A percentile compares a stretch with the other conserved stretches of the same genome.
Conservation (phyloP, 441 rosid genomes). For the Brassica hybrid region DNA sequence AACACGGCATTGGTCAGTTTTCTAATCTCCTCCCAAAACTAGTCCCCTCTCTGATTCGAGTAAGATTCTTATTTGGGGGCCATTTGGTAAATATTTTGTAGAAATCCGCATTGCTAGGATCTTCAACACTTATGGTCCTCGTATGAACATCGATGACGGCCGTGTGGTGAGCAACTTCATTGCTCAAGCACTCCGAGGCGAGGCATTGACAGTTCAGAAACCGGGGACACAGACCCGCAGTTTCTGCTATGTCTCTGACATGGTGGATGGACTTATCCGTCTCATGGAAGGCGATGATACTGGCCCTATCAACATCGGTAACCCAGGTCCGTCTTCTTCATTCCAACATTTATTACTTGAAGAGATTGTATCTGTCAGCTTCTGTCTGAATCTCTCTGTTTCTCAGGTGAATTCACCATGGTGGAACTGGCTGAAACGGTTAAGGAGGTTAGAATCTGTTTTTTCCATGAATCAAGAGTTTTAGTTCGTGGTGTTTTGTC, state of each 20-base stretch:
- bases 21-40: background rate
- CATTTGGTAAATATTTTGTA: constrained; percentile 6
- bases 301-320: constrained; percentile 79
- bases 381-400: constrained; percentile 9
- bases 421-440: constrained; percentile 72
- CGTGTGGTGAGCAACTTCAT: constrained; percentile 78
- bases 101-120: constrained; percentile 76
- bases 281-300: constrained; percentile 76
- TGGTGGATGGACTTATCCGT: constrained; percentile 79
- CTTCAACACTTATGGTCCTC: constrained; percentile 77
- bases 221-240: constrained; percentile 81
- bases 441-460: constrained; percentile 58
- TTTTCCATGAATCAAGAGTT: background rate
- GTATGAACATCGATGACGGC: constrained; percentile 74
- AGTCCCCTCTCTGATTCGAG: no score
- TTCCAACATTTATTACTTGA: background rate
- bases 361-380: background rate
- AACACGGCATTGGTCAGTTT: constrained; percentile 73
- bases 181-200: constrained; percentile 74
- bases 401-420: constrained; percentile 72
- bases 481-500: background rate
- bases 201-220: constrained; percentile 69
- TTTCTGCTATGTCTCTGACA: constrained; percentile 75
- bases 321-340: constrained; percentile 54
- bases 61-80: constrained; percentile 7